Evolutionary conservation across 345 rosid genomes (phyloP), one percentile per base, ranked within the genome.

Genomic region (Brassica rapa): DNA sequence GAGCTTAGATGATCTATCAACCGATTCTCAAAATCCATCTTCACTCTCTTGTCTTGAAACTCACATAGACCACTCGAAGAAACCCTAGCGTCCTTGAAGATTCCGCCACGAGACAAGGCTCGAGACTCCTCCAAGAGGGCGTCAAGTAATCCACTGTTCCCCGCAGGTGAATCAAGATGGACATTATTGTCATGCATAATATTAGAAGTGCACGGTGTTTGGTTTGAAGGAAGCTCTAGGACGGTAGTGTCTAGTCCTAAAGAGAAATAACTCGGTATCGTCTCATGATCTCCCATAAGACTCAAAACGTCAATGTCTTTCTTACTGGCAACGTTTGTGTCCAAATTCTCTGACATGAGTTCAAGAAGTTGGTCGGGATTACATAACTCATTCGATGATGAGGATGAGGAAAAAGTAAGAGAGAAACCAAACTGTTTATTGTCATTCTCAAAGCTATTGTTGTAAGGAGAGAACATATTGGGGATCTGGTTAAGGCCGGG

Each of bases 221-320:
- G 90, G 88, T 27, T 39, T 19, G 90, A 88, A 87, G 89, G 83
- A 73, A 80, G 88, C 80, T 86, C 90, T 74, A 74, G 67, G 79
- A 59, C 68, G 2, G 65, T n/a, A 62, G 62, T 77, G 25, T 67
- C 78, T 79, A 73, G 56, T 19, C 76, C 76, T 70, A 80, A 66
- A 80, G 80, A 73, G 63, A 71, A 80, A 59, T 39, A 75, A 46
- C 25, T 70, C 1, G 43, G 51, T 66, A 46, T 57, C 19, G 29
- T 24, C 56, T 56, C 72, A 68, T 74, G 55, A 64, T 51, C 82
- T 74, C 85, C 92, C 86, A 82, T 84, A 12, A 87, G 82, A 74
- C 83, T 84, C 76, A 81, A 24, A 30, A 62, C 75, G 73, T 72
- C 75, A 55, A 56, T 76, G 49, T 73, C 27, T 2, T 79, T 83